Evolutionary conservation across 441 rosid genomes (phyloP).

Genomic region (Aleurites moluccanus): DNA sequence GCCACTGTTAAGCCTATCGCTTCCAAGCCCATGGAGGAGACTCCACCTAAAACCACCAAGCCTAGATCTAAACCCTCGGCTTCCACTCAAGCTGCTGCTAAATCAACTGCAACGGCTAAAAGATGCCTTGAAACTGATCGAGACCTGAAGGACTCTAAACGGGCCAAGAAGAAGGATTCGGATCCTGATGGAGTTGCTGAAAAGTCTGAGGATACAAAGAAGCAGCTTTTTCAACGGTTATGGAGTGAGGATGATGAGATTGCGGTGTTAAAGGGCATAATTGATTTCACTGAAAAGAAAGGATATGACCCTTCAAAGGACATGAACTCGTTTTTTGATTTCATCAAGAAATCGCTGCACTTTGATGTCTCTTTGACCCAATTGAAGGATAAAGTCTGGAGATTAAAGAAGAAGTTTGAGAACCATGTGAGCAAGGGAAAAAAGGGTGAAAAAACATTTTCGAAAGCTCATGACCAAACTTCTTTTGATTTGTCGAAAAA

Average conservation of each 20-base stretch:
- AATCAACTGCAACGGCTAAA: constrained; percentile 20
- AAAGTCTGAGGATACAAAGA: constrained; percentile 16
- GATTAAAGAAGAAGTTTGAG: constrained; percentile 39
- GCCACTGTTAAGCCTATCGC: constrained; percentile 30
- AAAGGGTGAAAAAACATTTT: constrained; percentile 32
- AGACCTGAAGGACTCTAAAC: constrained; percentile 21
- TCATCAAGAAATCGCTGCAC: constrained; percentile 36
- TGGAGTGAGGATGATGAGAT: constrained; percentile 49
- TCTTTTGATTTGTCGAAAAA: constrained; percentile 39
- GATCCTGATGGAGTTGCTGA: constrained; percentile 15
- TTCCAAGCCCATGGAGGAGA: constrained; percentile 27
- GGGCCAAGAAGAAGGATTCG: constrained; percentile 31
- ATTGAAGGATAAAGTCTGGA: constrained; percentile 36
- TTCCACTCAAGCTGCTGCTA: constrained; percentile 16
- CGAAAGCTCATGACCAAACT: constrained; percentile 39
- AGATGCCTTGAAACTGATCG: constrained; percentile 21
- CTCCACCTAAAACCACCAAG: constrained; percentile 18
- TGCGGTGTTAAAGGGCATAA: constrained; percentile 38
- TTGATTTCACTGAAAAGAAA: constrained; percentile 31
- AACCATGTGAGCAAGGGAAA: constrained; percentile 37
- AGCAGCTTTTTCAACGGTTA: constrained; percentile 9
- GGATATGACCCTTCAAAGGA: constrained; percentile 38
- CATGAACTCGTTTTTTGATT: constrained; percentile 32
- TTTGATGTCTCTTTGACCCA: constrained; percentile 31
- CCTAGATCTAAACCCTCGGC: constrained; percentile 15